Base-by-base conservation (phyloP, 441 rosid genomes). In the Rhodomyrtus psidioides region DNA sequence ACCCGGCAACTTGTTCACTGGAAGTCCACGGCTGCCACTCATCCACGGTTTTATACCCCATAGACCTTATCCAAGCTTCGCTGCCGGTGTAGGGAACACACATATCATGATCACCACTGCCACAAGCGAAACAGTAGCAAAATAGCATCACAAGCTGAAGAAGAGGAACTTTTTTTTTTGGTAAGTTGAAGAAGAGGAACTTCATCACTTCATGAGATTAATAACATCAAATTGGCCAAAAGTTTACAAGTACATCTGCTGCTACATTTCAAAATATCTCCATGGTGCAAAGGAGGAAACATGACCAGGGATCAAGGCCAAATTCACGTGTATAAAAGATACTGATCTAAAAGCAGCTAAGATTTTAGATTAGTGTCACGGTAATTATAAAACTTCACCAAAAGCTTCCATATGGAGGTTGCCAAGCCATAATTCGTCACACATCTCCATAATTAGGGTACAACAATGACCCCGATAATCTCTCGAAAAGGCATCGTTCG, bases 21-120 rank as follows among this genome's bases (percentile, higher is more conserved):
- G 95, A 94, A 59, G 56, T 75, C 98, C 98, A 96, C 58, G 97
- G 89, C 86, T 98, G 92, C 98, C 98, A 96, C 90, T 94, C 94
- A 86, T 97, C 98, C 27, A 92, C 86, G 59, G 94, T 89, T 70
- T 91, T 88, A 82, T 94, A 96, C 85, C 97, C 98, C 89, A 97
- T 51, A 10, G 99, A 91, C 89, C 91, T 92, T 27, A 98, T 97
- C 98, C 98, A 96, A 27, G 98, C 99, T 92, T 96, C 90, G 62
- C 95, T 94, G 6, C 98, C 98, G 6, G 99, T 97, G 90, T 88
- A n/a, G 96, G 98, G 99, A 86, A 97, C 95, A 82, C 96, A 93
- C 98, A 95, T 91, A 87, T 95, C 99, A 55, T 95, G 98, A 92
- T 97, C 98, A 58, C 98, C 99, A 9, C 98, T 97, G 90, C 88